These are phyloP conservation scores for Brassica carinata DNA, from an alignment of 345 rosid genomes.

Conservation along the genomic window DNA sequence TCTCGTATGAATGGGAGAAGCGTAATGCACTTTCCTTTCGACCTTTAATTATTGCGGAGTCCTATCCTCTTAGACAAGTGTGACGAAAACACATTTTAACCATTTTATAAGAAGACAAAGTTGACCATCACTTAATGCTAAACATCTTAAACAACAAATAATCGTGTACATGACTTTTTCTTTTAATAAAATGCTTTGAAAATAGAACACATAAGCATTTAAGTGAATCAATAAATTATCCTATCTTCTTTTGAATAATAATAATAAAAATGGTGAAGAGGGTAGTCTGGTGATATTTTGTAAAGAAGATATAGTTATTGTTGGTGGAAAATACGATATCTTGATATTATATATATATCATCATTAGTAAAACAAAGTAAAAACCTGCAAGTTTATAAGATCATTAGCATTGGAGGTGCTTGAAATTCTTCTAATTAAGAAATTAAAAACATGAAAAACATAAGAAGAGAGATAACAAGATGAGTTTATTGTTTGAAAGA, in stretches of 20 bases:
- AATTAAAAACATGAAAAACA: neutral
- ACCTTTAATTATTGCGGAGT: neutral
- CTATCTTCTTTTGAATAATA: neutral
- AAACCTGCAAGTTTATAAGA: neutral
- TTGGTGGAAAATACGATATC: no score
- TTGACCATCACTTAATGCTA: neutral
- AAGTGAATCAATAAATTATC: neutral
- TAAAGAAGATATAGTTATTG: neutral
- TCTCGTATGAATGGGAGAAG: neutral
- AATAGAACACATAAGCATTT: neutral
- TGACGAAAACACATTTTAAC: neutral
- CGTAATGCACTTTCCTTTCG: neutral
- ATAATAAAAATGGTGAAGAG: neutral
- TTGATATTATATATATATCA: neutral
- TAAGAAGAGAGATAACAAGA: neutral
- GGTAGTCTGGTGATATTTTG: neutral
- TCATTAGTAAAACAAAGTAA: no score
- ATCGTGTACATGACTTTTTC: neutral
- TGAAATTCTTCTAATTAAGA: no score
- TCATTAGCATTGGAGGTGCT: neutral
- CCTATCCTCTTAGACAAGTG: conserved; percentile 1
- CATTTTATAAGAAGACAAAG: neutral
- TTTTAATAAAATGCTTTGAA: neutral
- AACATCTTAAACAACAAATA: neutral
- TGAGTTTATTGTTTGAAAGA: neutral